Percentiles rank a stretch among this genome's conserved stretches.
Conservation (phyloP, 164 flowering plant species). For the Macadamia integrifolia region DNA sequence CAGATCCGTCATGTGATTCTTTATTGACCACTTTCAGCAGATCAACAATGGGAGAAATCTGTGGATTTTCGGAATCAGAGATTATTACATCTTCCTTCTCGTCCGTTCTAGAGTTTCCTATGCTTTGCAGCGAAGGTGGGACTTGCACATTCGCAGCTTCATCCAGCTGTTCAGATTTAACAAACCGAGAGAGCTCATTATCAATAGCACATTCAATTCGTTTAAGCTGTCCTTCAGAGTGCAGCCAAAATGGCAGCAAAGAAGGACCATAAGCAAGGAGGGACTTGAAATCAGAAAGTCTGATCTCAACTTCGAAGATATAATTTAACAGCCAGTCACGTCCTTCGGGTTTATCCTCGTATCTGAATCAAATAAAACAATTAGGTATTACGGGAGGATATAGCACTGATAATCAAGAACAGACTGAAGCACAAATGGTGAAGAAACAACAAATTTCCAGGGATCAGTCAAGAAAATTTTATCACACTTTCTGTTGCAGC, state of each 20-base stretch:
- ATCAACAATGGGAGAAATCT: constrained; percentile 10
- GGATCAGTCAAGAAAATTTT: too few species aligned
- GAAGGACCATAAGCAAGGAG: constrained; percentile 56
- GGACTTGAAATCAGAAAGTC: constrained; percentile 71
- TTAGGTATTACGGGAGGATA: constrained; percentile 1
- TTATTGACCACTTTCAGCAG: constrained; percentile 1
- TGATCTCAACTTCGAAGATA: constrained; percentile 58
- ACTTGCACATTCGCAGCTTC: constrained; percentile 17
- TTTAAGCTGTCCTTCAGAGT: constrained; percentile 60
- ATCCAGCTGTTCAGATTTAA: constrained; percentile 18
- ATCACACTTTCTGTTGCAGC: too few species aligned
- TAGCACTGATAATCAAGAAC: not conserved
- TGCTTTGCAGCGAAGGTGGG: constrained; percentile 14
- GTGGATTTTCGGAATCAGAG: constrained; percentile 13
- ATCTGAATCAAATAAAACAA: constrained; percentile 31
- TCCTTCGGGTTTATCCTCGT: constrained; percentile 20
- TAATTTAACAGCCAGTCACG: constrained; percentile 38
- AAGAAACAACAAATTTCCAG: not conserved
- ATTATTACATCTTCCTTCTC: constrained; percentile 8
- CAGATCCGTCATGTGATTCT: constrained; percentile 2
- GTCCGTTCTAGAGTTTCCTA: constrained; percentile 20
- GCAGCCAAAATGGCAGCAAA: constrained; percentile 79
- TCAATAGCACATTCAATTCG: constrained; percentile 40
- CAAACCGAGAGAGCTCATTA: constrained; percentile 30
- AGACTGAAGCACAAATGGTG: not conserved